Evolutionary conservation across 1,284 basidiomycete genomes (phyloP), one percentile per base, ranked within the genome.

Genomic region (Caloboletus inedulis): DNA sequence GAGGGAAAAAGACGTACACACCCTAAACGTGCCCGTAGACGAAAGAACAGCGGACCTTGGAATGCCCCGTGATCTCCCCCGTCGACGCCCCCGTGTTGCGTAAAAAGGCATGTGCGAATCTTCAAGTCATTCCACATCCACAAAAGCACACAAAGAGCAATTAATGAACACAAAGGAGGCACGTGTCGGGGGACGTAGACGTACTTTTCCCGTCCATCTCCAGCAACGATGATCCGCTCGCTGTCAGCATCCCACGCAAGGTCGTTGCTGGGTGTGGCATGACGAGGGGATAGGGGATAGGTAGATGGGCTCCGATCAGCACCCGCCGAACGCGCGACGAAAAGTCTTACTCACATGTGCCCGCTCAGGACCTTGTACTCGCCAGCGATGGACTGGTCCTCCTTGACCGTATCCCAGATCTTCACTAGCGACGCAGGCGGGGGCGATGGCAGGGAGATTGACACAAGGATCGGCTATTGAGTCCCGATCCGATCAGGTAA

Each of bases 221-320:
- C 97, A n/a, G 94, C 96, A 16, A 89, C 94, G 46, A 98, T 89
- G 60, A 99, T 89, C 14, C 97, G 83, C 72, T 98, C 97, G 65
- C 90, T 92, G 70, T 99, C 97, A 4, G 89, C 90, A 65, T 99
- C 97, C 94, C 95, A 98, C 19, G 88, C 87, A 6, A 99, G 80
- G 72, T 99, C 97, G 62, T 94, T 95, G 63, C 89, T 91, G 34
- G 3, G 7, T 43, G 18, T 2, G 2, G 16, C 10, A 34, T 23
- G 4, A 23, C 23, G 8, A 29, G 25, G 14, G 3, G 48, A 40
- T 27, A 34, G 16, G 10, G 2, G 46, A 41, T 27, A 33, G 16
- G 45, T 49, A 14, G 31, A 51, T 42, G 27, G 33, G 25, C 14
- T 43, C 16, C 0, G 14, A 56, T 53, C 23, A 53, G 19, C 31